Evolutionary conservation across 345 rosid species (phyloP).

Genomic region (Lepidium didymum): DNA sequence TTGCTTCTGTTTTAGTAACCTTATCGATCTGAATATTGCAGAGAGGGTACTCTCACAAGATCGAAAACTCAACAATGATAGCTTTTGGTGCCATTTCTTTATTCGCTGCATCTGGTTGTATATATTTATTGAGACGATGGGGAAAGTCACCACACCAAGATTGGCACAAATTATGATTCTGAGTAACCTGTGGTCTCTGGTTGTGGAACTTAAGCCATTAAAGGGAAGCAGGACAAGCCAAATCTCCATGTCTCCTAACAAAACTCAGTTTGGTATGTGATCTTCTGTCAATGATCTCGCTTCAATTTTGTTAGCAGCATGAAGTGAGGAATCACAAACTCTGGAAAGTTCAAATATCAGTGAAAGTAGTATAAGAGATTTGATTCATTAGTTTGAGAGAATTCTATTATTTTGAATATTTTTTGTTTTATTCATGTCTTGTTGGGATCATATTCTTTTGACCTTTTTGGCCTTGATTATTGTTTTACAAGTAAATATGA

Average conservation of each 20-base stretch:
- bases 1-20: neutral
- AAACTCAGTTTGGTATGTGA: slow-evolving; percentile 5
- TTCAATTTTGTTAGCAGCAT: slow-evolving; percentile 17
- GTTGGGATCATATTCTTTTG: neutral
- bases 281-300: slow-evolving; percentile 3
- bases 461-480: neutral
- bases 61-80: slow-evolving; percentile 68
- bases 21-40: slow-evolving; percentile 31
- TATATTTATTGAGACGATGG: slow-evolving; percentile 68
- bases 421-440: neutral
- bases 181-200: slow-evolving; percentile 2
- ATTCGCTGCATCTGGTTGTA: slow-evolving; percentile 65
- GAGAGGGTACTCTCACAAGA: slow-evolving; percentile 60
- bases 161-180: slow-evolving; percentile 62
- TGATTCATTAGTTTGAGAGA: neutral
- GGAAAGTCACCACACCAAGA: slow-evolving; percentile 91
- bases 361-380: neutral
- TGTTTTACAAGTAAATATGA: slow-evolving; percentile 7
- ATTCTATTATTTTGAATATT: neutral
- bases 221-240: slow-evolving; percentile 5
- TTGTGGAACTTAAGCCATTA: neutral
- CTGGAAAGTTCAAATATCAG: slow-evolving; percentile 2
- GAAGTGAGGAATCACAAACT: slow-evolving; percentile 4
- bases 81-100: slow-evolving; percentile 59
- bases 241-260: neutral